phyloP scores from a whole-genome alignment of 495 filamentous ascomycete genomes.

The Ramalina peruviana region DNA sequence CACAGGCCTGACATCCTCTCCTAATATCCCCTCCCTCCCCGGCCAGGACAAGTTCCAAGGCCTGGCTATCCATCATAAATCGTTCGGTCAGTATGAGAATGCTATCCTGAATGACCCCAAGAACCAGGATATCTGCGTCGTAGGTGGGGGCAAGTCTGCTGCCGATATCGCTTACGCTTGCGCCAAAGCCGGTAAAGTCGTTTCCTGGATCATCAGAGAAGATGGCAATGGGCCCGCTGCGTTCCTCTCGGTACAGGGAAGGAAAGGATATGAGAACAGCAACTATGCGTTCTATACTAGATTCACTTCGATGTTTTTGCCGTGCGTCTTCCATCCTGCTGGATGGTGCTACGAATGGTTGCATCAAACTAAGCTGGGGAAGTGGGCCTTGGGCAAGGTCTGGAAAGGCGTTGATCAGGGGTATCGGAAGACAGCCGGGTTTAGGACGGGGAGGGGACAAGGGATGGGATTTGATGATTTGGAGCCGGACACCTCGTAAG shows the following conservation, averaged over 20 bases:
- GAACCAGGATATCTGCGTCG: conserved; percentile 17
- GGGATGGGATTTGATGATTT: conserved; percentile 10
- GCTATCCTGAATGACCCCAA: conserved; percentile 8
- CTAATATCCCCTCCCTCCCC: conserved; percentile 21
- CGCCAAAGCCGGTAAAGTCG: conserved; percentile 24
- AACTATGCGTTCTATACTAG: conserved; percentile 6
- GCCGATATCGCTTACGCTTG: conserved; percentile 29
- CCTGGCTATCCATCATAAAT: conserved; percentile 27
- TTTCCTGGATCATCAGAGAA: conserved; percentile 28
- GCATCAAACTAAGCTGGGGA: conserved; percentile 16
- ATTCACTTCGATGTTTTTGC: conserved; percentile 5
- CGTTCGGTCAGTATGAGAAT: conserved; percentile 22
- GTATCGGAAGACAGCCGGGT: conserved; percentile 4
- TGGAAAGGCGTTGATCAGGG: conserved; percentile 14
- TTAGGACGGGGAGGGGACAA: conserved; percentile 6
- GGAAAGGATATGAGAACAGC: conserved; percentile 18
- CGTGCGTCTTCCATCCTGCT: conserved; percentile 10
- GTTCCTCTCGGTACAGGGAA: conserved; percentile 15
- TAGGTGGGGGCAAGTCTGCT: conserved; percentile 31
- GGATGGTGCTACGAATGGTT: conserved; percentile 21
- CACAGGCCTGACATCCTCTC: conserved; percentile 23
- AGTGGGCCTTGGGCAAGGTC: conserved; percentile 13
- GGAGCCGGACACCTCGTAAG: conserved; percentile 12
- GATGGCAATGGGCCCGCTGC: conserved; percentile 17
- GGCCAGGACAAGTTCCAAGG: conserved; percentile 17